phyloP scores from a whole-genome alignment of 345 rosid species.

The Mangifera indica region DNA sequence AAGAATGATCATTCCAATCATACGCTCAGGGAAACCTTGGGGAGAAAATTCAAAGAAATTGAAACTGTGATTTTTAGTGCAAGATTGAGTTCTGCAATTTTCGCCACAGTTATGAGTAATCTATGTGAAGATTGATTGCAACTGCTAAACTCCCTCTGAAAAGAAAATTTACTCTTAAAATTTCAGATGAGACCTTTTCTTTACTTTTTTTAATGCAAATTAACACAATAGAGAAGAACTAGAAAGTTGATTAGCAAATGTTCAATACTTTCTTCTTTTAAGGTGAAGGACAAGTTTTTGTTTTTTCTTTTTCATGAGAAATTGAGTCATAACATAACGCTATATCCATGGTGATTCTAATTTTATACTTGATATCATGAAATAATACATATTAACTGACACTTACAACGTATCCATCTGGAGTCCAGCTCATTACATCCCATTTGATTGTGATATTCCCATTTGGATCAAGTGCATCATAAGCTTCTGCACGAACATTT shows the following conservation, averaged over 20 bases:
- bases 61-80: not conserved
- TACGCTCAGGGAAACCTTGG: not conserved
- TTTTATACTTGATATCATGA: not conserved
- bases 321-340: not conserved
- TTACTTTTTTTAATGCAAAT: not conserved
- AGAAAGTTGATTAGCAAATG: not conserved
- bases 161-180: not conserved
- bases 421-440: constrained; percentile 33
- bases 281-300: too few relatives aligned
- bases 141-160: not conserved
- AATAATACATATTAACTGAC: not conserved
- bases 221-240: not conserved
- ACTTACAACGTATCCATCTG: constrained; percentile 30
- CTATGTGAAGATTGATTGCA: not conserved
- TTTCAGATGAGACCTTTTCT: not conserved
- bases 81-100: not conserved
- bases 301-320: not conserved
- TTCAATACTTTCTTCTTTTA: not conserved
- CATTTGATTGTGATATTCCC: constrained; percentile 33
- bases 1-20: too few relatives aligned
- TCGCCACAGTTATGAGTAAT: not conserved
- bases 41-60: not conserved
- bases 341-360: not conserved
- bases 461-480: constrained; percentile 26
- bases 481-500: constrained; percentile 44